A percentile compares a stretch with the other conserved stretches of the same genome.
These are phyloP conservation scores for Pseudozyma hubeiensis DNA, from an alignment of 1,284 basidiomycete species.

Conservation along the genomic window DNA sequence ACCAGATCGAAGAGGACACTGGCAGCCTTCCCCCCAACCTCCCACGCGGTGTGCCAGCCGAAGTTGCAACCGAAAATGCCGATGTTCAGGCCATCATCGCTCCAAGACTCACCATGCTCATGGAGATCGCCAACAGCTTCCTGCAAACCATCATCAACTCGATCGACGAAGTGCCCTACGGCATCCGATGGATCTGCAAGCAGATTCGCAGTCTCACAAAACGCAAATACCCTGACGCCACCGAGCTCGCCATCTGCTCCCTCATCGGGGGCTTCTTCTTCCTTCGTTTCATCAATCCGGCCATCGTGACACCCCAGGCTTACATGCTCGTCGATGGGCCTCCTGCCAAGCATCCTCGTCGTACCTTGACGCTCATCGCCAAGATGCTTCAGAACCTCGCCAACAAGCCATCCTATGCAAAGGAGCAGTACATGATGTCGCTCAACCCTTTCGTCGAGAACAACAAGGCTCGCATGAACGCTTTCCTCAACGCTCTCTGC, in stretches of 20 bases:
- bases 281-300: constrained; percentile 98
- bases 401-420: constrained; percentile 97
- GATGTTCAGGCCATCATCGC: constrained; percentile 98
- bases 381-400: constrained; percentile 99
- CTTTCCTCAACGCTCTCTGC: constrained; percentile 94
- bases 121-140: constrained; percentile 99
- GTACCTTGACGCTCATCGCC: constrained; percentile 95
- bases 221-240: constrained; percentile 97
- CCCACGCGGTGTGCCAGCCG: constrained; percentile 89
- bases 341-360: constrained; percentile 93
- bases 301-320: constrained; percentile 99
- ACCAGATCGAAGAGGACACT: constrained; percentile 96
- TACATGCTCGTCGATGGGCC: constrained; percentile 99
- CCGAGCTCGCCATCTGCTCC: constrained; percentile 96
- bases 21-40: constrained; percentile 88
- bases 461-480: constrained; percentile 96
- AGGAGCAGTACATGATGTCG: constrained; percentile 98
- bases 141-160: constrained; percentile 97
- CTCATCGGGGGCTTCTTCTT: constrained; percentile 99
- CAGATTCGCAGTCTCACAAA: constrained; percentile 96
- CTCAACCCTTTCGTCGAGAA: constrained; percentile 98
- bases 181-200: constrained; percentile 99
- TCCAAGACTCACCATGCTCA: constrained; percentile 93
- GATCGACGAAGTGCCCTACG: constrained; percentile 96
- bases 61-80: constrained; percentile 88